phyloP scores from a whole-genome alignment of 495 filamentous ascomycete species.

The Neurospora sublineolata region DNA sequence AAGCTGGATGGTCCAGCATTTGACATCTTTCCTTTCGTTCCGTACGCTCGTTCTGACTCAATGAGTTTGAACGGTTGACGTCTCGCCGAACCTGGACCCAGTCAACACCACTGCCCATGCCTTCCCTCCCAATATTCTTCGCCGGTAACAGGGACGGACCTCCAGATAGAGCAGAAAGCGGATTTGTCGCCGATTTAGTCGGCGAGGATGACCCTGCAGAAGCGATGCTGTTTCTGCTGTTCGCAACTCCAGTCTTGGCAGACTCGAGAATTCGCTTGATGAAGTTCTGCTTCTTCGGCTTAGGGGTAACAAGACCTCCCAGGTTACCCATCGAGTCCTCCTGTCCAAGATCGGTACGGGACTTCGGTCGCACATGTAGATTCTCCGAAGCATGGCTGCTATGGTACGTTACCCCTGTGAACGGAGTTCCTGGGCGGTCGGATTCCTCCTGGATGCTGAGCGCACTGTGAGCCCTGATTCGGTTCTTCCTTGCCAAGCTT shows the following conservation, averaged over 20 bases:
- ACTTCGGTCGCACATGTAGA: constrained; percentile 30
- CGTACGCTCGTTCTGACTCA: constrained; percentile 74
- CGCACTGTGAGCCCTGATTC: constrained; percentile 38
- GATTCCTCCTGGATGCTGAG: constrained; percentile 40
- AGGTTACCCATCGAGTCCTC: constrained; percentile 44
- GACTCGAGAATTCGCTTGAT: constrained; percentile 94
- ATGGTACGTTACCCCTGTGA: constrained; percentile 71
- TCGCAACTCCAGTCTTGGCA: constrained; percentile 87
- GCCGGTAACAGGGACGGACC: constrained; percentile 28
- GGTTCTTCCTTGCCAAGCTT: constrained; percentile 68
- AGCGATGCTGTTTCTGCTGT: constrained; percentile 73
- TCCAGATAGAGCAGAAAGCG: constrained; percentile 3
- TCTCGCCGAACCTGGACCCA: constrained; percentile 95
- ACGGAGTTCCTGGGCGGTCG: constrained; percentile 56
- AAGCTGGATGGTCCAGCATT: constrained; percentile 82
- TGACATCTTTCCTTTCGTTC: constrained; percentile 87
- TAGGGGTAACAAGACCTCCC: constrained; percentile 67
- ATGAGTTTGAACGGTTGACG: constrained; percentile 85
- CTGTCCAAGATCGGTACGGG: constrained; percentile 31
- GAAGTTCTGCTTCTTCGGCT: constrained; percentile 84
- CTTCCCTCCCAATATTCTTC: constrained; percentile 51
- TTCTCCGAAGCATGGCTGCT: constrained; percentile 66
- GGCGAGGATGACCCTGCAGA: constrained; percentile 36
- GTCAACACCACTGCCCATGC: constrained; percentile 53
- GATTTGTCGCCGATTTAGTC: neutral